phyloP scores from a whole-genome alignment of 306 rosid species.

The Castanea mollissima region DNA sequence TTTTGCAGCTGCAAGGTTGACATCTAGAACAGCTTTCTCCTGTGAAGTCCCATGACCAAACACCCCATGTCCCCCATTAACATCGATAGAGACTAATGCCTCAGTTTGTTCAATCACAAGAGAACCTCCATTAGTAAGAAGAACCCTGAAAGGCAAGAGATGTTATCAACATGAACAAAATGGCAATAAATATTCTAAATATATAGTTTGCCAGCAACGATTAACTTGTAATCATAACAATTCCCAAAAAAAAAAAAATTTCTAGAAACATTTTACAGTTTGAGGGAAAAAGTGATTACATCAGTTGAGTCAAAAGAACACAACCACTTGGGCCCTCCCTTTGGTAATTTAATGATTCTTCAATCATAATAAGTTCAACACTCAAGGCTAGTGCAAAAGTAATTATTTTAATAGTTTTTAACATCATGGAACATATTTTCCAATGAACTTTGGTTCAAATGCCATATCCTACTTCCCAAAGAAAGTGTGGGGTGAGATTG shows the following conservation, averaged over 20 bases:
- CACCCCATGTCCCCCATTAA: constrained; percentile 96
- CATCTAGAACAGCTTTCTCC: constrained; percentile 86
- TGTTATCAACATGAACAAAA: constrained; percentile 21
- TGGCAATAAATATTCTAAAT: neutral
- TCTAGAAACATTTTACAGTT: neutral
- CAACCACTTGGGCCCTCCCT: neutral
- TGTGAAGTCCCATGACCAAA: constrained; percentile 77
- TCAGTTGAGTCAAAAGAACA: neutral
- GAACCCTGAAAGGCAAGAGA: constrained; percentile 63
- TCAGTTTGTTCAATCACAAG: constrained; percentile 96
- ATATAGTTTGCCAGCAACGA: constrained; percentile 4
- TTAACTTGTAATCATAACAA: constrained; percentile 5
- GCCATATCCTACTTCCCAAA: too few relatives aligned
- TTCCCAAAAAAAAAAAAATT: neutral
- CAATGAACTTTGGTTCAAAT: too few relatives aligned
- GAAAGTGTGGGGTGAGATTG: too few relatives aligned
- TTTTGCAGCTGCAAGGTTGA: constrained; percentile 94
- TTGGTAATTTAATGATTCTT: constrained; percentile 8
- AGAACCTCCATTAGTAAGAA: constrained; percentile 88
- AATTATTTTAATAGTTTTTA: neutral
- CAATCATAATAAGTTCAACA: neutral
- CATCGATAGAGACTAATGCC: constrained; percentile 95
- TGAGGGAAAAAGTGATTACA: neutral
- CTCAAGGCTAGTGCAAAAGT: neutral
- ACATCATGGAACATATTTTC: neutral